phyloP scores from a whole-genome alignment of 768 basidiomycete species.

The Lepiota brunneoincarnata region DNA sequence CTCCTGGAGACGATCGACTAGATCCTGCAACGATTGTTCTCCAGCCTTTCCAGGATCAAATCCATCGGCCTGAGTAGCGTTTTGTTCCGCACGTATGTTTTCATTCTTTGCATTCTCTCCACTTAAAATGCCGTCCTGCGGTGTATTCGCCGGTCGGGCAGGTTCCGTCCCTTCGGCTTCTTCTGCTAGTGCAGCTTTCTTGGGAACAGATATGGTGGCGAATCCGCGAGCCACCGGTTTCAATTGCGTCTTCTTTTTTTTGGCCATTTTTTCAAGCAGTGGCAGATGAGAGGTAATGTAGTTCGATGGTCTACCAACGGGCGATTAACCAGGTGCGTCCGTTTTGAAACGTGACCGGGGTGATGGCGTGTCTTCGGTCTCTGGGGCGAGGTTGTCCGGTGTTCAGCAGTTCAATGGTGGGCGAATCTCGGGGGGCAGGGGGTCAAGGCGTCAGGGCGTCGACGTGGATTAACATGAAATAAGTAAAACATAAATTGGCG shows the following conservation, averaged over 20 bases:
- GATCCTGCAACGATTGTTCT: conserved; percentile 59
- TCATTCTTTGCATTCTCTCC: background rate
- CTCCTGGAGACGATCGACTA: conserved; percentile 84
- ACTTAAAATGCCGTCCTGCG: conserved; percentile 19
- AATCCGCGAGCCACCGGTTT: conserved; percentile 77
- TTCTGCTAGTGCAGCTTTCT: conserved; percentile 50
- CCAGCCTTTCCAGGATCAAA: conserved; percentile 35
- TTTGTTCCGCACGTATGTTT: background rate
- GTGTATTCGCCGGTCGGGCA: conserved; percentile 15
- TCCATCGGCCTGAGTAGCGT: background rate
- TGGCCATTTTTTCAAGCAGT: conserved; percentile 49
- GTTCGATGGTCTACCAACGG: background rate
- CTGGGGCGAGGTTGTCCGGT: background rate
- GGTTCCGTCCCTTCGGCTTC: conserved; percentile 15
- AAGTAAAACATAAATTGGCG: background rate
- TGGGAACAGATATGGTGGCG: conserved; percentile 79
- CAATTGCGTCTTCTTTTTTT: conserved; percentile 83
- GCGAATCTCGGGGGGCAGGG: background rate
- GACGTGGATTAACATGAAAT: background rate
- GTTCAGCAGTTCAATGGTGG: background rate
- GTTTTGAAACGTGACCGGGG: background rate
- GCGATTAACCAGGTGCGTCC: background rate
- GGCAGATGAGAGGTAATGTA: background rate
- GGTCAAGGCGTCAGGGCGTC: background rate
- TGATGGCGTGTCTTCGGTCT: background rate